phyloP scores from a whole-genome alignment of 306 rosid genomes.

The Pyrus communis region DNA sequence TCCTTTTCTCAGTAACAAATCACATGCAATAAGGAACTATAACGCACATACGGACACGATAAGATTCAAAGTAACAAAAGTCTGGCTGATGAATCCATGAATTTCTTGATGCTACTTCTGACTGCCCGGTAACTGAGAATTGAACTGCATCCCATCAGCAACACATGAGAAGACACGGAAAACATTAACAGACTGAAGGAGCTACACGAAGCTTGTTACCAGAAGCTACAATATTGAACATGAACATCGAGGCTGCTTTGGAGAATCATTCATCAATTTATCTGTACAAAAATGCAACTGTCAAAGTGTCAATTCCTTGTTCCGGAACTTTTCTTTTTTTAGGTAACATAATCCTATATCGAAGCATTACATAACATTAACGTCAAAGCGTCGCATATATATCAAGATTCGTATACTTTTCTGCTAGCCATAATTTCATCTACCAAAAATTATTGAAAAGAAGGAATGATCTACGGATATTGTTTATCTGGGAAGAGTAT shows the following conservation, averaged over 20 bases:
- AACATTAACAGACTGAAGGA: neutral
- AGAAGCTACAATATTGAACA: conserved; percentile 33
- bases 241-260: conserved; percentile 20
- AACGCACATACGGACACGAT: neutral
- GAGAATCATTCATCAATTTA: conserved; percentile 21
- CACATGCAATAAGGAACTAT: neutral
- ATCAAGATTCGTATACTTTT: neutral
- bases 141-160: conserved; percentile 3
- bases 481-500: neutral
- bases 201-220: neutral
- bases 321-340: neutral
- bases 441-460: neutral
- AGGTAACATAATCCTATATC: neutral
- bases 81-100: neutral
- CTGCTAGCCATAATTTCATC: neutral
- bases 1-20: conserved; percentile 2
- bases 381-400: neutral
- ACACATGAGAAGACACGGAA: neutral
- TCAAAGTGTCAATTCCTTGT: neutral
- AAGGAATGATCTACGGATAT: neutral
- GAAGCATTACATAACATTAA: neutral
- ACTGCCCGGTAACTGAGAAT: neutral
- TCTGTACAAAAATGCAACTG: conserved; percentile 15
- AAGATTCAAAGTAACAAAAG: neutral
- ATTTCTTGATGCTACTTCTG: conserved; percentile 10